Evolutionary conservation across 78 protist genomes (phyloP).

Genomic region (Monocercomonoides exilis): DNA sequence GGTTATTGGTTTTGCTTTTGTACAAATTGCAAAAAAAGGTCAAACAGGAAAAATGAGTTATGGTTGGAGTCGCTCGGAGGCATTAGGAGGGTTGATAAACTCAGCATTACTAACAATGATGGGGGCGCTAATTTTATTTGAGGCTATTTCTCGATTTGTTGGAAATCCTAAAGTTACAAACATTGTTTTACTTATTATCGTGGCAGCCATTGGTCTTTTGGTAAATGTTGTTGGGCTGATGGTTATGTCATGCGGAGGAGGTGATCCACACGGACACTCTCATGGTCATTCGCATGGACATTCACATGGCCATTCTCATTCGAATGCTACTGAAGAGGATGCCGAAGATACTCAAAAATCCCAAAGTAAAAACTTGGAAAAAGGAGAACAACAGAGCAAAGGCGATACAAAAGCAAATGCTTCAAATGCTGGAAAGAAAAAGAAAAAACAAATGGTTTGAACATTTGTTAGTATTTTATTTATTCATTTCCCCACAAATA

Average conservation of each 20-base stretch:
- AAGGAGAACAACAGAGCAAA: too few relatives aligned
- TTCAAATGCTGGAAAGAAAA: too few relatives aligned
- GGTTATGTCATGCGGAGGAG: conserved; percentile 36
- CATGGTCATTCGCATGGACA: conserved; percentile 42
- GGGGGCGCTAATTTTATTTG: conserved; percentile 50
- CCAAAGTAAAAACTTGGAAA: too few relatives aligned
- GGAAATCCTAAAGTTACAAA: not conserved
- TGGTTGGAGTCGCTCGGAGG: conserved; percentile 71
- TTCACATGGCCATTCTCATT: conserved; percentile 18
- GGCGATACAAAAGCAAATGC: too few relatives aligned
- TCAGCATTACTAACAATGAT: conserved; percentile 61
- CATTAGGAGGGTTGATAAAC: conserved; percentile 73
- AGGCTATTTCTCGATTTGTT: conserved; percentile 54
- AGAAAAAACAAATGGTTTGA: too few relatives aligned
- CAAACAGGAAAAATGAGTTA: conserved; percentile 42
- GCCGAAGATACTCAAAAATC: too few relatives aligned
- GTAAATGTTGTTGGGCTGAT: conserved; percentile 53
- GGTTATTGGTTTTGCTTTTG: conserved; percentile 37
- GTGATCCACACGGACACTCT: conserved; percentile 14
- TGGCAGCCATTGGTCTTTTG: conserved; percentile 56
- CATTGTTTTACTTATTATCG: conserved; percentile 41
- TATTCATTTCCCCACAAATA: too few relatives aligned
- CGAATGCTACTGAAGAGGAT: too few relatives aligned
- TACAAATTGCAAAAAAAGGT: not conserved
- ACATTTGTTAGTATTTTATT: too few relatives aligned